These are phyloP conservation scores for Kurtzmaniella quercitrusa DNA, from an alignment of 1,139 yeast genomes.

Conservation along the genomic window DNA sequence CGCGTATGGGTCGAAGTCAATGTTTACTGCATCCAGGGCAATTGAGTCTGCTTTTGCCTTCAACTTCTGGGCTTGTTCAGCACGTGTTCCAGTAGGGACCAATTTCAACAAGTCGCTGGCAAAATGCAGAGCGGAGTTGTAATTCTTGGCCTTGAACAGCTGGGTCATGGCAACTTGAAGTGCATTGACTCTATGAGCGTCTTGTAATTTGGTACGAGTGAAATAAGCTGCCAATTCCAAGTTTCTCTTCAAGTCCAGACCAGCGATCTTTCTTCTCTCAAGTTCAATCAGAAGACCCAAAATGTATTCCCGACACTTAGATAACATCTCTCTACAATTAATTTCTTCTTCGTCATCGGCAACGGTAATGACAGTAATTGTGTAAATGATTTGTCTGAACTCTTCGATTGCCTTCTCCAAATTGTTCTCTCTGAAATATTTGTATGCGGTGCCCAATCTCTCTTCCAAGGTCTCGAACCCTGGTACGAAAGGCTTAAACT, in stretches of 20 bases:
- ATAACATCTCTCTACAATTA: constrained; percentile 68
- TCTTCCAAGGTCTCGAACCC: constrained; percentile 69
- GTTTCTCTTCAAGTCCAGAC: constrained; percentile 72
- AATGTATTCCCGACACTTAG: constrained; percentile 83
- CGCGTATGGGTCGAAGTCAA: constrained; percentile 89
- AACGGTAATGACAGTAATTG: constrained; percentile 69
- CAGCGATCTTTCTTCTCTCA: constrained; percentile 74
- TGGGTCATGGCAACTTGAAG: constrained; percentile 94
- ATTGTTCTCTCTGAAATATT: constrained; percentile 76
- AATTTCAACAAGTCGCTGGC: constrained; percentile 78
- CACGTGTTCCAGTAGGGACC: constrained; percentile 68
- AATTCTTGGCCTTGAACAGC: constrained; percentile 84
- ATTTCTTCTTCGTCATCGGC: constrained; percentile 69
- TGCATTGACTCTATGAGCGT: constrained; percentile 82
- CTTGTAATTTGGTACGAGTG: constrained; percentile 77
- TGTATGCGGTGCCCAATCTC: constrained; percentile 72
- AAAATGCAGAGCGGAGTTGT: constrained; percentile 82
- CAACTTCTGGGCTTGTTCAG: constrained; percentile 83
- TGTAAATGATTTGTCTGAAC: constrained; percentile 78
- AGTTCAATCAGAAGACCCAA: constrained; percentile 88
- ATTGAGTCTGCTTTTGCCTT: constrained; percentile 74
- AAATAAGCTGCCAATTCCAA: constrained; percentile 95
- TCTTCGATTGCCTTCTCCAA: constrained; percentile 72
- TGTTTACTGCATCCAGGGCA: constrained; percentile 81
- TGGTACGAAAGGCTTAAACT: constrained; percentile 64